Percentiles rank a stretch among this genome's conserved stretches.
Evolutionary conservation across 345 rosid species (phyloP).

Genomic region (Psidium guajava): DNA sequence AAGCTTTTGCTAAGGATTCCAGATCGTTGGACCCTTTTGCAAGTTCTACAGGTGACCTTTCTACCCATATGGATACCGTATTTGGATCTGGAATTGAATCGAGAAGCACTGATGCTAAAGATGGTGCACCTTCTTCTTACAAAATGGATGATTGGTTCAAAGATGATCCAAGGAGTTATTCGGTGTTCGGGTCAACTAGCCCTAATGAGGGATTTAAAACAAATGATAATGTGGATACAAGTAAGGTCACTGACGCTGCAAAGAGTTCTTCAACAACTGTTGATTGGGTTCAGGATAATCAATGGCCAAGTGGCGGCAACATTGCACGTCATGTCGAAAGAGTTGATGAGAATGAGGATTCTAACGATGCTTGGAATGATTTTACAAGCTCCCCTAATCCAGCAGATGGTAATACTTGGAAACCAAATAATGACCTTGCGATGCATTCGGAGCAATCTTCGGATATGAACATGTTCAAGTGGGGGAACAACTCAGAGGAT

Average conservation of each 20-base stretch:
- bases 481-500: constrained; percentile 7
- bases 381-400: constrained; percentile 31
- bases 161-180: neutral
- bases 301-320: constrained; percentile 18
- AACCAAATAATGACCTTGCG: constrained; percentile 1
- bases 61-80: constrained; percentile 5
- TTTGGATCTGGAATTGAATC: constrained; percentile 6
- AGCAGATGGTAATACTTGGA: constrained; percentile 10
- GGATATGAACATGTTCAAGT: constrained; percentile 22
- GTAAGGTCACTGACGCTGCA: neutral
- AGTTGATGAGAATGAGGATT: constrained; percentile 31
- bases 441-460: constrained; percentile 12
- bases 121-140: neutral
- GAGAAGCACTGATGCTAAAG: neutral
- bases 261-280: constrained; percentile 19
- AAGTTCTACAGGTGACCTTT: neutral
- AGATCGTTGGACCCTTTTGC: constrained; percentile 1
- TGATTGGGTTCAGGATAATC: constrained; percentile 21
- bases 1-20: neutral
- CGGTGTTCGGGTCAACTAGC: constrained; percentile 1
- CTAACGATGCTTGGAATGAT: constrained; percentile 61
- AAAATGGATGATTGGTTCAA: constrained; percentile 4
- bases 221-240: constrained; percentile 9
- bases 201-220: constrained; percentile 12
- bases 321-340: constrained; percentile 11